Evolutionary conservation across 495 filamentous ascomycete genomes (phyloP).

Genomic region (Lophium mytilinum): DNA sequence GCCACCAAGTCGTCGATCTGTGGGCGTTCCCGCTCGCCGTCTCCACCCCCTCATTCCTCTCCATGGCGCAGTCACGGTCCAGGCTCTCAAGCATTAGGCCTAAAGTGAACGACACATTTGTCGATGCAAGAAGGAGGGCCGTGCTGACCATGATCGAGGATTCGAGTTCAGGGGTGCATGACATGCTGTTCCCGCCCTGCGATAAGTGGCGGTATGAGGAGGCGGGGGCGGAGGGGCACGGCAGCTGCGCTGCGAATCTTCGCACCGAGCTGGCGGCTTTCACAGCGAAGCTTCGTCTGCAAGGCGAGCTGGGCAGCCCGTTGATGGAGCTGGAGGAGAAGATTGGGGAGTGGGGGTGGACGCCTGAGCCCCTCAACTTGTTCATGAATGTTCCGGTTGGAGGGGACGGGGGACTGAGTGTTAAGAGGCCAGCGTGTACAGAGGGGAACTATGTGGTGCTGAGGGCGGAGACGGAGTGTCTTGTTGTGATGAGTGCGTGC

Average conservation of each 20-base stretch:
- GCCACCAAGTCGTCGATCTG: too few species aligned
- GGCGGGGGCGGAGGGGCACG: background rate
- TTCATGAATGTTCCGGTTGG: conserved; percentile 9
- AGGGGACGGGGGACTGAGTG: background rate
- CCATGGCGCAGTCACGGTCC: too few species aligned
- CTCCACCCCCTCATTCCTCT: too few species aligned
- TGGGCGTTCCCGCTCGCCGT: too few species aligned
- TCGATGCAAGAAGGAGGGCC: background rate
- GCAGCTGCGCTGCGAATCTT: conserved; percentile 7
- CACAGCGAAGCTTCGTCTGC: too few species aligned
- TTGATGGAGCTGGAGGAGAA: conserved; percentile 1
- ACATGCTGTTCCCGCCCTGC: conserved; percentile 8
- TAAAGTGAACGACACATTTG: too few species aligned
- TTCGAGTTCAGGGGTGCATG: background rate
- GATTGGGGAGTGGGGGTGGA: conserved; percentile 3
- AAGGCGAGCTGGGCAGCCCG: background rate
- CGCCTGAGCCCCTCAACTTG: conserved; percentile 7
- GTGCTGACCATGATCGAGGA: conserved; percentile 4
- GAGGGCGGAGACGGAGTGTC: too few species aligned
- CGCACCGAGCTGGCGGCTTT: background rate
- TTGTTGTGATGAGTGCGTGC: too few species aligned
- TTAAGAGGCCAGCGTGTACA: background rate
- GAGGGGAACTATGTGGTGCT: too few species aligned
- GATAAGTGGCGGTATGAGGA: conserved; percentile 4
- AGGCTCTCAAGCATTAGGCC: too few species aligned